Base-by-base conservation (phyloP, 2,329 filamentous ascomycete species). In the Triangularia setosa region DNA sequence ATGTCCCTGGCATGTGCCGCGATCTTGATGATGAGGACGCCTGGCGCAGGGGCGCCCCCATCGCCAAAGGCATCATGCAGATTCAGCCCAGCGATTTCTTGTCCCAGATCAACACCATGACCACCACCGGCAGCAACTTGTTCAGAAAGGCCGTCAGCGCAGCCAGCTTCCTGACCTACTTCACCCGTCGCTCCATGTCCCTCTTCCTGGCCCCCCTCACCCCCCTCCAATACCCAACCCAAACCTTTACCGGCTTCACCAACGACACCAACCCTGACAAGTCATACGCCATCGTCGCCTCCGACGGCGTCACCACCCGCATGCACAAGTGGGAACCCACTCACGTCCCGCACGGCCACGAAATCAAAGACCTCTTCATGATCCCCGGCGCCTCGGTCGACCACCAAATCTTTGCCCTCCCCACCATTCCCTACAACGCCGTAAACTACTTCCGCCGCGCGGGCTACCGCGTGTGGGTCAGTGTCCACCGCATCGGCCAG, bases 311-410 rank as follows among this genome's bases (percentile, higher is more conserved):
- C 2, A 73, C 76, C 61, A 83, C 84, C 0, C 78, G 77, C 7
- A 73, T 89, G 70, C 80, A 86, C 70, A 78, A 86, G 70, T 89
- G 84, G 83, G 81, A 86, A 67, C 79, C 85, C 2, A 79, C 78
- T 1, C 28, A 28, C 68, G 7, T 72, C 75, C 44, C 67, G 71
- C 1, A 40, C 62, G 1, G 30, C 30, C 59, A 78, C 23, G 72
- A 76, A 18, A 73, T 78, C 8, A 79, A 79, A 70, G 83, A 84
- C 65, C 75, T 89, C 5, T 81, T 89, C 65, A 81, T 89, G 79
- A 79, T 89, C 54, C 85, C 86, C 0, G 87, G 87, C 21, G 85
- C 86, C 0, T 79, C 84, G 1, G 86, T 89, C 0, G 84, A 88
- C 72, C 84, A 89, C 68, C 82, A 86, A 67, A 87, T 89, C 61